Evolutionary conservation across 176 grass and related monocot genomes (phyloP), one percentile per base, ranked within the genome.

Genomic region (Otatea glauca): DNA sequence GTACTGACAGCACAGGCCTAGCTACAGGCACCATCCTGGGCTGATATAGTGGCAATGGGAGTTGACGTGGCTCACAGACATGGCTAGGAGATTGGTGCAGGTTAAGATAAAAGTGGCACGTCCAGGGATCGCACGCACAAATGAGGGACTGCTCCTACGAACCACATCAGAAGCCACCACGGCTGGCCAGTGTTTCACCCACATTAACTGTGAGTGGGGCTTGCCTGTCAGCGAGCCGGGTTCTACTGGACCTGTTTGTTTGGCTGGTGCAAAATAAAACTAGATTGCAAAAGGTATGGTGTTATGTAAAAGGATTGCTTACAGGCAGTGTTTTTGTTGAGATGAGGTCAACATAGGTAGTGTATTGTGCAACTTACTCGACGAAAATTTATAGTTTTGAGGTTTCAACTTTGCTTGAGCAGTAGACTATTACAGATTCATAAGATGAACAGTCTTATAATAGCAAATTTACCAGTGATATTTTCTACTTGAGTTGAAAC

Each of bases 141-240:
- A 17, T 49, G 42, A 60, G 18, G 44, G 24, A 65, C 18, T 49
- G 29, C 16, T 78, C 27, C 24, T 8, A 23, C n/a, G 2, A 77
- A 56, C 39, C 58, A 78, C 37, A 77, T 61, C 55, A 77, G 54
- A 77, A 44, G 38, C 55, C 55, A 77, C 38, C 13, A 16, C n/a
- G 6, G 74, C 53, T 13, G 1, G 37, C 55, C 75, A 27, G 35
- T 6, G 15, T 76, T 76, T 76, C 59, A 9, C 42, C 60, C 21
- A 29, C 14, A 5, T 50, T 39, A 7, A 42, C 58, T 64, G 38
- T 10, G 3, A 79, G 60, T 34, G 60, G 59, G 24, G 76, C 24
- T 44, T 65, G 5, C 41, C 25, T 65, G 9, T 65, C 43, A 45
- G 58, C 42, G 34, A 79, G 60, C 20, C 42, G 20, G 42, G 65